Evolutionary conservation across 352 stramenopile species (phyloP).

Genomic region (Phytophthora fragariae): DNA sequence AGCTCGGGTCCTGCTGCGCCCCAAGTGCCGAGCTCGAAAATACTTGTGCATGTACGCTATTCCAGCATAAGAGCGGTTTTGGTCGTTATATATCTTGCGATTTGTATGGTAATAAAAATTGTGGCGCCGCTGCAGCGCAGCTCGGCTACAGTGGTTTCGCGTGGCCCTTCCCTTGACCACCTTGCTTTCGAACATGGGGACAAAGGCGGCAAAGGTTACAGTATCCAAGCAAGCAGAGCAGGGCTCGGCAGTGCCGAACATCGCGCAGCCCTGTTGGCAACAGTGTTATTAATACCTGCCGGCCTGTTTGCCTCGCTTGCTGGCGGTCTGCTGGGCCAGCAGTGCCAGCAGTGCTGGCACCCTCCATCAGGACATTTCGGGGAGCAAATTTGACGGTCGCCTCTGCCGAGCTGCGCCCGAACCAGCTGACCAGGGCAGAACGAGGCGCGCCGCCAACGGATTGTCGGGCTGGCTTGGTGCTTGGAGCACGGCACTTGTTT

Average conservation of each 20-base stretch:
- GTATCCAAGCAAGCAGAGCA: too few species aligned
- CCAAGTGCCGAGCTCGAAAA: background rate
- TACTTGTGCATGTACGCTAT: background rate
- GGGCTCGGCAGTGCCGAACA: background rate
- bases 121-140: background rate
- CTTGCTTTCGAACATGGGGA: too few species aligned
- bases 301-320: too few species aligned
- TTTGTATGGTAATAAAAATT: background rate
- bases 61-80: background rate
- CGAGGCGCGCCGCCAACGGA: background rate
- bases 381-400: conserved; percentile 7
- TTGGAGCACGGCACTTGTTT: conserved; percentile 1
- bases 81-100: background rate
- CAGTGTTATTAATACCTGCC: too few species aligned
- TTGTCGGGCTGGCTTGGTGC: background rate
- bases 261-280: background rate
- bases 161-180: background rate
- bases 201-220: too few species aligned
- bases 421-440: conserved; percentile 9
- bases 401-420: conserved; percentile 18
- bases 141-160: background rate
- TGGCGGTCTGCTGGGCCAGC: too few species aligned
- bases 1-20: background rate
- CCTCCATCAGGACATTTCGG: background rate
- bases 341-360: too few species aligned